Percentiles rank a stretch among this genome's conserved stretches.
These are phyloP conservation scores for Balamuthia mandrillaris DNA, from an alignment of 208 protist genomes.

Conservation along the genomic window DNA sequence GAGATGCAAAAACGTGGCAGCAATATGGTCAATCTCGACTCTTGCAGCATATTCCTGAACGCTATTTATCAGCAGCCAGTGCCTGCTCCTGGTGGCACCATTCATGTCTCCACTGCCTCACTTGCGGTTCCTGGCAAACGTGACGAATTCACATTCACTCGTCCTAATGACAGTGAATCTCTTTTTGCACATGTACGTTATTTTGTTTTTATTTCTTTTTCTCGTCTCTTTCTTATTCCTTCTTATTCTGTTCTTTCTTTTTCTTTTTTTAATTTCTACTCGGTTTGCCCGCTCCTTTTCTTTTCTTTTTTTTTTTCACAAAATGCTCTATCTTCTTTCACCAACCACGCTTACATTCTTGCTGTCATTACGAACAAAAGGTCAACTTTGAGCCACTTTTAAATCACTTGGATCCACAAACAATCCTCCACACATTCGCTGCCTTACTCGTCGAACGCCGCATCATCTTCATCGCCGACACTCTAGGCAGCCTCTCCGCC, in stretches of 20 bases:
- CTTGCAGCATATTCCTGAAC: conserved; percentile 1
- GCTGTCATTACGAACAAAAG: too few species aligned
- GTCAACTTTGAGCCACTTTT: conserved; percentile 16
- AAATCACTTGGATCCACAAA: neutral
- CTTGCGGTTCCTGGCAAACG: neutral
- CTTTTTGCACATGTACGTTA: neutral
- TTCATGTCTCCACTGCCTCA: neutral
- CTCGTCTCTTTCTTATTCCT: neutral
- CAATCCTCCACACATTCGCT: neutral
- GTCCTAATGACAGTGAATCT: conserved; percentile 3
- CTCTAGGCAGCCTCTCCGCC: neutral
- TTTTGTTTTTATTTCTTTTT: too few species aligned
- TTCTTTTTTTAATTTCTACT: neutral
- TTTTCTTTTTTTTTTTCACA: too few species aligned
- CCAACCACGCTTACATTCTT: too few species aligned
- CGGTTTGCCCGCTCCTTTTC: too few species aligned
- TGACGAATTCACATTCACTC: neutral
- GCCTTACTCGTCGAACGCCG: conserved; percentile 1
- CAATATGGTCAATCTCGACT: neutral
- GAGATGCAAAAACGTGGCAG: neutral
- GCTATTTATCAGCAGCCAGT: conserved; percentile 3
- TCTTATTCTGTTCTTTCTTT: neutral
- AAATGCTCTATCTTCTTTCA: too few species aligned
- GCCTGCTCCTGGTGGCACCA: neutral
- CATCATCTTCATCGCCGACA: neutral